Conservation (phyloP, 306 rosid genomes). For the Vicia villosa region DNA sequence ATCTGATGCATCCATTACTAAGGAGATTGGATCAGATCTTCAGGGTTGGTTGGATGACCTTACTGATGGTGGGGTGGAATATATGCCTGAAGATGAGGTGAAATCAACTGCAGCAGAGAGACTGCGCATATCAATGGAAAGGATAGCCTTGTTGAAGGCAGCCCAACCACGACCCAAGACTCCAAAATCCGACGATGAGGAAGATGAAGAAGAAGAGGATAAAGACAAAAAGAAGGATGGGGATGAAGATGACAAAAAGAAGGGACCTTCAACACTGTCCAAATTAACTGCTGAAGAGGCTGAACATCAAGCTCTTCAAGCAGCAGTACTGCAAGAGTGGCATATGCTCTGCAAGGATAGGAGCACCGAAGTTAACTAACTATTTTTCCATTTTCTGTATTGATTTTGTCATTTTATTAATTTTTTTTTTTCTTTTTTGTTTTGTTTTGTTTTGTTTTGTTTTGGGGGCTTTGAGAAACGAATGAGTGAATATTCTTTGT, state of each 20-base stretch:
- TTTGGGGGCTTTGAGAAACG: conserved; percentile 14
- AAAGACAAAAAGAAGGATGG: conserved; percentile 51
- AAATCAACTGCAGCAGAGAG: conserved; percentile 89
- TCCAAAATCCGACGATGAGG: conserved; percentile 64
- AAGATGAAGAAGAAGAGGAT: conserved; percentile 50
- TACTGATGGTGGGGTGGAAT: conserved; percentile 97
- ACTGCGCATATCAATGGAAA: conserved; percentile 93
- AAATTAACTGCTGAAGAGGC: conserved; percentile 95
- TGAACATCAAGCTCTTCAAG: conserved; percentile 97
- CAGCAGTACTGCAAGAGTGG: conserved; percentile 97
- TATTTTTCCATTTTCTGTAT: not conserved
- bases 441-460: not conserved
- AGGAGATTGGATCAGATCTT: conserved; percentile 88
- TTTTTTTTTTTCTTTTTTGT: not conserved
- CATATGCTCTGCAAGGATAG: conserved; percentile 87
- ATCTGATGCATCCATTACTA: conserved; percentile 86
- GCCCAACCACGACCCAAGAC: conserved; percentile 80
- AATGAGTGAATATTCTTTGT: conserved; percentile 44
- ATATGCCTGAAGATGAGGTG: conserved; percentile 98
- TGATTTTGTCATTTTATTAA: not conserved
- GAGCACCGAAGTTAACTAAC: conserved; percentile 63
- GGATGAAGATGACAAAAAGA: conserved; percentile 60
- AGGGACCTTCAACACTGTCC: conserved; percentile 89
- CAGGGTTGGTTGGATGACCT: conserved; percentile 99
- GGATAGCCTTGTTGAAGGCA: conserved; percentile 91